Percentiles rank a stretch among this genome's conserved stretches.
These are phyloP conservation scores for Rachicladosporium sp. DNA, from an alignment of 2,329 filamentous ascomycete species.

Conservation along the genomic window DNA sequence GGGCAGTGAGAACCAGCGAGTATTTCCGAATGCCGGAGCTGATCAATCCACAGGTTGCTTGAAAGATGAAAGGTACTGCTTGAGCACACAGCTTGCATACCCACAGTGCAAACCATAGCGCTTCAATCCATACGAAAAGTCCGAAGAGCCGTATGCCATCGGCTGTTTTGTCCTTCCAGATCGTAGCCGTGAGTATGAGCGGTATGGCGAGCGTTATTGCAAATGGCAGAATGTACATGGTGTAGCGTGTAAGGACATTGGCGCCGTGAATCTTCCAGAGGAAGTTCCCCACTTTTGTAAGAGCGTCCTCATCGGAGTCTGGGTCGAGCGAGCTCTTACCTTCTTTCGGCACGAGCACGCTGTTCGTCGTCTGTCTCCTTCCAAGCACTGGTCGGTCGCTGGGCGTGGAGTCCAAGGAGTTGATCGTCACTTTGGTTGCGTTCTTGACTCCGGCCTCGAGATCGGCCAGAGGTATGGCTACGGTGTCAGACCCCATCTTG, in stretches of 20 bases:
- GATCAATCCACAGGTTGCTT: conserved; percentile 57
- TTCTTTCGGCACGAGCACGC: conserved; percentile 5
- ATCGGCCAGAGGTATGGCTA: conserved; percentile 5
- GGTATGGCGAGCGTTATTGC: conserved; percentile 50
- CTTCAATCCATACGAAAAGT: conserved; percentile 57
- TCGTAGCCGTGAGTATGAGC: conserved; percentile 37
- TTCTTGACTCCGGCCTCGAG: conserved; percentile 11
- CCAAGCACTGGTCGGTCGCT: conserved; percentile 9
- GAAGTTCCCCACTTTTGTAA: conserved; percentile 55
- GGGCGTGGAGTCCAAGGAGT: neutral
- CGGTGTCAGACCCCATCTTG: too few species aligned
- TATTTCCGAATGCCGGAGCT: conserved; percentile 61
- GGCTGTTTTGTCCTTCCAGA: conserved; percentile 14
- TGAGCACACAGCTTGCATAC: conserved; percentile 53
- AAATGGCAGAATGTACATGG: conserved; percentile 56
- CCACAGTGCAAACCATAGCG: conserved; percentile 59
- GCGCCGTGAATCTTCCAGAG: conserved; percentile 54
- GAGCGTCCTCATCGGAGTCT: conserved; percentile 35
- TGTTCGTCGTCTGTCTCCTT: conserved; percentile 10
- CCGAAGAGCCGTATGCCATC: conserved; percentile 38
- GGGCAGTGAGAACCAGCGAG: conserved; percentile 49
- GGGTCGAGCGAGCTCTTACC: conserved; percentile 3
- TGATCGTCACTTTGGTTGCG: conserved; percentile 3
- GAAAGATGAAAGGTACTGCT: conserved; percentile 48
- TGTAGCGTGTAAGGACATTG: conserved; percentile 52